Evolutionary conservation across 148 eudicot species (phyloP).

Genomic region (Beta vulgaris): DNA sequence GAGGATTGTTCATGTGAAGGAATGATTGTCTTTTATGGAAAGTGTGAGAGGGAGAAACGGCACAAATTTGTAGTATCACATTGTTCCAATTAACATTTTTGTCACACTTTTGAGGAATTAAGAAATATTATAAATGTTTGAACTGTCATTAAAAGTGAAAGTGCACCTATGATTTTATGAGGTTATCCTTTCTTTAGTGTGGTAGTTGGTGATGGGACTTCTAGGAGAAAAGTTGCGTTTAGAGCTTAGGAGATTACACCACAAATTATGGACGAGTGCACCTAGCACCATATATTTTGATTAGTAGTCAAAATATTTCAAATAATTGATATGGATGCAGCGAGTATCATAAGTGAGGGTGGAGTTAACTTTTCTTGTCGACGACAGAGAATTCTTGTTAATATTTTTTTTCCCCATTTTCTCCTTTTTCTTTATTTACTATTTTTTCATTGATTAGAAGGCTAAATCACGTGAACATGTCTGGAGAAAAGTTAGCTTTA

Average conservation of each 20-base stretch:
- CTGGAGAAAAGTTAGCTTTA: no score
- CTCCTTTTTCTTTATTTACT: no score
- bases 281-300: no score
- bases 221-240: background rate
- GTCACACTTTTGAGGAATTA: background rate
- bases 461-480: no score
- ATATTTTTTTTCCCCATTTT: no score
- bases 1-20: slow-evolving; percentile 6
- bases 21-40: slow-evolving; percentile 21
- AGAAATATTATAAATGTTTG: background rate
- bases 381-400: no score
- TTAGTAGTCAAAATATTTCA: no score
- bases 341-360: no score
- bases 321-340: no score
- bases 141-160: background rate
- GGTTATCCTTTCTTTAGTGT: slow-evolving; percentile 4
- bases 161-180: background rate
- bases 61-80: slow-evolving; percentile 6
- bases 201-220: slow-evolving; percentile 23
- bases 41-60: background rate
- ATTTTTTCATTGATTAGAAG: no score
- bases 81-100: slow-evolving; percentile 10
- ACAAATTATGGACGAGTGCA: no score
- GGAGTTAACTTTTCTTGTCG: no score
- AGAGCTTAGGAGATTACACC: background rate